phyloP scores from a whole-genome alignment of 225 moss, liverwort and hornwort genomes.

The Straminergon stramineum region DNA sequence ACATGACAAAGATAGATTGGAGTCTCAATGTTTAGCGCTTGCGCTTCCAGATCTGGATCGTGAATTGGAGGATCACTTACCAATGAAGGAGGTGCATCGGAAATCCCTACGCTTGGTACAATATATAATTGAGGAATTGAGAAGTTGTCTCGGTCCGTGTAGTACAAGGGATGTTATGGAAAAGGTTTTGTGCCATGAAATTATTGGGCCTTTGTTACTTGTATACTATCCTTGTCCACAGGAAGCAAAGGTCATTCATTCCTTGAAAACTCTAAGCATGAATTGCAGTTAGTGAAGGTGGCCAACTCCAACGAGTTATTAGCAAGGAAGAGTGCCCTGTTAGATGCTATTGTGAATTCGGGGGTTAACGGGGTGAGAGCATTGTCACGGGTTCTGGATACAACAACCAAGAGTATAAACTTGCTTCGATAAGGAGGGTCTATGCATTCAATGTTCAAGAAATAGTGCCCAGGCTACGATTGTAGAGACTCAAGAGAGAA shows the following conservation, averaged over 20 bases:
- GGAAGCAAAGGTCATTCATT: not conserved
- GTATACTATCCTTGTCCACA: not conserved
- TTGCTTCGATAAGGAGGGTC: not conserved
- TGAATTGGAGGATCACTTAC: accelerated
- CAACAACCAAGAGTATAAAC: not conserved
- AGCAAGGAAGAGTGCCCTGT: not conserved
- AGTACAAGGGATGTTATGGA: not conserved
- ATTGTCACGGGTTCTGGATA: too few relatives aligned
- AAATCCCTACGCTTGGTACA: not conserved
- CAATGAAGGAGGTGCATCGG: accelerated
- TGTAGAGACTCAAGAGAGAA: not conserved
- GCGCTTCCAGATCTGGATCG: too few relatives aligned
- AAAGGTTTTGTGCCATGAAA: too few relatives aligned
- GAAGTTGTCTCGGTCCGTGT: not conserved
- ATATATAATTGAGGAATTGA: not conserved
- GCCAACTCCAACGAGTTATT: too few relatives aligned
- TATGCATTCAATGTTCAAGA: not conserved
- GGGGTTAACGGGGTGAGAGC: too few relatives aligned
- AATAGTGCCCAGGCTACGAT: not conserved
- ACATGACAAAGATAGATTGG: not conserved
- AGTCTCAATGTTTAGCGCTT: accelerated
- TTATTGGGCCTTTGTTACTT: not conserved
- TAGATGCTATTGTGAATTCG: too few relatives aligned
- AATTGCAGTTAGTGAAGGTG: too few relatives aligned
- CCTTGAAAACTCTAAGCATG: not conserved